A percentile compares a stretch with the other conserved stretches of the same genome.
phyloP scores from a whole-genome alignment of 495 filamentous ascomycete species.

The Entonaema liquescens region DNA sequence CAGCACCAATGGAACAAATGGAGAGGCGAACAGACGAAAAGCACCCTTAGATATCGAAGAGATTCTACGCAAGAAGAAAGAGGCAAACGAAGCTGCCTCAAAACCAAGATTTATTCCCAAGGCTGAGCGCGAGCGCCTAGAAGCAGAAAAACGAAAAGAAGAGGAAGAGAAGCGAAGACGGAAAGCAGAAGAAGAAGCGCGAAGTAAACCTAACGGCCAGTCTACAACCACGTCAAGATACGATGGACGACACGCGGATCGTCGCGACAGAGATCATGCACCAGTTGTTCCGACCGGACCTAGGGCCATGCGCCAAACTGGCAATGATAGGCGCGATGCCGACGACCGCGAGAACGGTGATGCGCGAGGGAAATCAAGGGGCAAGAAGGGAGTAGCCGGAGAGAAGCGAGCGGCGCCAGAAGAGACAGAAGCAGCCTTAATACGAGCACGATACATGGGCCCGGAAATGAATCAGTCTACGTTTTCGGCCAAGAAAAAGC shows the following conservation, averaged over 20 bases:
- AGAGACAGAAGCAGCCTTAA: constrained; percentile 78
- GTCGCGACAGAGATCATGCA: constrained; percentile 40
- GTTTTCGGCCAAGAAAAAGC: constrained; percentile 96
- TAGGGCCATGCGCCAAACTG: constrained; percentile 70
- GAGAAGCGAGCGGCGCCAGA: constrained; percentile 69
- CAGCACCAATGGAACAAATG: constrained; percentile 19
- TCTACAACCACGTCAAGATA: constrained; percentile 1
- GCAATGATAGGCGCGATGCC: constrained; percentile 61
- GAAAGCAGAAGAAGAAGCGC: constrained; percentile 61
- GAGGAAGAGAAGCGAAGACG: constrained; percentile 72
- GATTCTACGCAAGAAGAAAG: constrained; percentile 56
- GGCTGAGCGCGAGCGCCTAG: constrained; percentile 85
- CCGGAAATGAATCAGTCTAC: constrained; percentile 85
- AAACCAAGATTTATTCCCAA: constrained; percentile 94
- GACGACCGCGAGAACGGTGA: constrained; percentile 63
- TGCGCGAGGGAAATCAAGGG: constrained; percentile 40
- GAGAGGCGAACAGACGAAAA: constrained; percentile 39
- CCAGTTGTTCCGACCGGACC: constrained; percentile 76
- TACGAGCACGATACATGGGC: constrained; percentile 91
- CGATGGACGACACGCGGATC: constrained; percentile 35
- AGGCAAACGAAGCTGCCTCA: constrained; percentile 56
- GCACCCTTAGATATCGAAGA: constrained; percentile 59
- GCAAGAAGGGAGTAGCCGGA: constrained; percentile 44
- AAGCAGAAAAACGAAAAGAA: constrained; percentile 83
- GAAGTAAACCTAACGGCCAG: constrained; percentile 33